phyloP scores from a whole-genome alignment of 352 stramenopile genomes.

The Pythium volutum region DNA sequence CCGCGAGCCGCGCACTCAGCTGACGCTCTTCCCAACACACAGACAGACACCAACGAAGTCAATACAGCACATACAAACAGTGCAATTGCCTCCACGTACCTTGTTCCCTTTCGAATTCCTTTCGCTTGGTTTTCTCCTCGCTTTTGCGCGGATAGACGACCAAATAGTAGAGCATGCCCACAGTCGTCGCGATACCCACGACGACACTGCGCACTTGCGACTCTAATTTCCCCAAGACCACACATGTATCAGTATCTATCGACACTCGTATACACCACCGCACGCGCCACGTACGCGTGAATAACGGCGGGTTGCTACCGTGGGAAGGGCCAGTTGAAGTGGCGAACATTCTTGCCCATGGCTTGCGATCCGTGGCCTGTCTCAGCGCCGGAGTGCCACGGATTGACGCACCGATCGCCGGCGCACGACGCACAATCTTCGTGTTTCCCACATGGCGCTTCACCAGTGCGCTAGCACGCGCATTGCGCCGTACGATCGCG shows the following conservation, averaged over 20 bases:
- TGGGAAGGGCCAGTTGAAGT: conserved; percentile 10
- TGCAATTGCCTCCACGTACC: conserved; percentile 26
- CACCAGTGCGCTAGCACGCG: not conserved
- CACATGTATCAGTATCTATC: not conserved
- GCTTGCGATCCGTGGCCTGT: conserved; percentile 6
- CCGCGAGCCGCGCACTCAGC: conserved; percentile 59
- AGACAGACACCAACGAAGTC: not conserved
- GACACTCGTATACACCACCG: not conserved
- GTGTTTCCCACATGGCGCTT: not conserved
- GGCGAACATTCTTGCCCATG: conserved; percentile 5
- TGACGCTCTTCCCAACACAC: conserved; percentile 40
- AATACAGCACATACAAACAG: not conserved
- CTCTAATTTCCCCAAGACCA: conserved; percentile 8
- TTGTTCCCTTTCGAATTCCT: conserved; percentile 58
- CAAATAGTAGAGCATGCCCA: conserved; percentile 49
- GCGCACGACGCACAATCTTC: not conserved
- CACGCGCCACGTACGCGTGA: conserved; percentile 2
- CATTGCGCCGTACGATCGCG: conserved; percentile 9
- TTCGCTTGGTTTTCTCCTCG: conserved; percentile 45
- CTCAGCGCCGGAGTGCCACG: conserved; percentile 1
- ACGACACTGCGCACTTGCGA: conserved; percentile 14
- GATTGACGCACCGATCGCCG: conserved; percentile 6
- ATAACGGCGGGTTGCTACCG: not conserved
- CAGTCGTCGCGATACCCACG: conserved; percentile 25
- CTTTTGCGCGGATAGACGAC: conserved; percentile 51